Base-by-base conservation (phyloP, 371 early-diverging fungal species). In the Mucor sp. region DNA sequence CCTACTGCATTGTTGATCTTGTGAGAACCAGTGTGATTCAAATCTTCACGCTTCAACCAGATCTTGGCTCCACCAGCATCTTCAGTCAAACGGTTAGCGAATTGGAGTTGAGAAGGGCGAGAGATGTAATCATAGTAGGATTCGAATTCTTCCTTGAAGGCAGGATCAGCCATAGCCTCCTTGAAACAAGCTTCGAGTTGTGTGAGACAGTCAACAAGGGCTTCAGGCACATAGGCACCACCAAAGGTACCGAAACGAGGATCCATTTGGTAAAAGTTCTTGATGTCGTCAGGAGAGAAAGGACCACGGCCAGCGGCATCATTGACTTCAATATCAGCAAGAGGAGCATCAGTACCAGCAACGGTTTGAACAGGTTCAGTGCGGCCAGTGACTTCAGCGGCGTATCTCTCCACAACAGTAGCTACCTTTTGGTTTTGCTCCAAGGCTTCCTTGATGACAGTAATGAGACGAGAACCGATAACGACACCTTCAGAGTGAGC, bases 1-100 rank as follows among this genome's bases (percentile, higher is more conserved):
- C 97, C 99, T 23, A 98, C 79, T 4, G 97, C 97, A 66, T 99
- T 99, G 85, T 99, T 99, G 85, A 99, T 95, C 84, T 97, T 98
- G 88, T 98, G 99, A 44, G 97, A 94, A 33, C 99, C 99, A 35
- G 99, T 98, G 78, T 99, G 98, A 85, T 97, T 97, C 70, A 97
- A 81, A 76, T 99, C 99, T 76, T 99, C 99, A 70, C 99, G 93
- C 87, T 99, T 99, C 70, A 99, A 85, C 95, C 95, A 99, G 78
- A 99, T 97, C 25, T 83, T 83, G 27, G 99, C 97, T 60, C 98
- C 98, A 33, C 88, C 87, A 58, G 85, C 83, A 55, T 90, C 77
- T 58, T 82, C 89, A 1, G 97, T 95, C 74, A 97, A 77, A 14
- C 95, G 90, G 58, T 90, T 89, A 23, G 98, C 98, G 39, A 88